These are phyloP conservation scores for Paecilomyces fulvus DNA, from an alignment of 2,329 filamentous ascomycete species.

Conservation along the genomic window DNA sequence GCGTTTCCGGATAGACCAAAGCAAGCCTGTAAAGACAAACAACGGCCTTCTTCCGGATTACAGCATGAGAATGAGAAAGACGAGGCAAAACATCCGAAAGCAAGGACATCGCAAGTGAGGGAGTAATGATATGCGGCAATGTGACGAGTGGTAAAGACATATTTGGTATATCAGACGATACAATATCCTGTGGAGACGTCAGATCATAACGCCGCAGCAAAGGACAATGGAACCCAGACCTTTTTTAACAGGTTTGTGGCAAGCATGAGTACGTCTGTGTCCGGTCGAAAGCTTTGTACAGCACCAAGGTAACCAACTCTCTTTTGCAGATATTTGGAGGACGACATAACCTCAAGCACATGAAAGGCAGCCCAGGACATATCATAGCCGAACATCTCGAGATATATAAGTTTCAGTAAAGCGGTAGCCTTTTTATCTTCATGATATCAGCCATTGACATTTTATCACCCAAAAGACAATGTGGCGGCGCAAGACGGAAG, in stretches of 20 bases:
- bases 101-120: constrained; percentile 82
- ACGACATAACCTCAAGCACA: constrained; percentile 98
- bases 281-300: constrained; percentile 88
- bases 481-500: background rate
- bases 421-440: constrained; percentile 91
- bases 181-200: constrained; percentile 37
- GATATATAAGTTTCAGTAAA: constrained; percentile 87
- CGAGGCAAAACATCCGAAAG: constrained; percentile 79
- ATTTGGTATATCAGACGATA: constrained; percentile 61
- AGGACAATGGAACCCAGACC: constrained; percentile 34
- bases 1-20: constrained; percentile 89
- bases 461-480: background rate
- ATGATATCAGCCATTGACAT: constrained; percentile 5
- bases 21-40: constrained; percentile 90
- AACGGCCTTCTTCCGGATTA: constrained; percentile 89
- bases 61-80: constrained; percentile 73
- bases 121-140: constrained; percentile 89
- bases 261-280: constrained; percentile 95
- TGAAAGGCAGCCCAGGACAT: constrained; percentile 99
- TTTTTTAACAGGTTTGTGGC: constrained; percentile 97
- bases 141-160: constrained; percentile 81
- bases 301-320: constrained; percentile 90
- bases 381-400: constrained; percentile 98
- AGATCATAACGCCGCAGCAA: constrained; percentile 6
- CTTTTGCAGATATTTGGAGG: constrained; percentile 88